These are phyloP conservation scores for Euphorbia peplus DNA, from an alignment of 345 rosid genomes.

Conservation along the genomic window DNA sequence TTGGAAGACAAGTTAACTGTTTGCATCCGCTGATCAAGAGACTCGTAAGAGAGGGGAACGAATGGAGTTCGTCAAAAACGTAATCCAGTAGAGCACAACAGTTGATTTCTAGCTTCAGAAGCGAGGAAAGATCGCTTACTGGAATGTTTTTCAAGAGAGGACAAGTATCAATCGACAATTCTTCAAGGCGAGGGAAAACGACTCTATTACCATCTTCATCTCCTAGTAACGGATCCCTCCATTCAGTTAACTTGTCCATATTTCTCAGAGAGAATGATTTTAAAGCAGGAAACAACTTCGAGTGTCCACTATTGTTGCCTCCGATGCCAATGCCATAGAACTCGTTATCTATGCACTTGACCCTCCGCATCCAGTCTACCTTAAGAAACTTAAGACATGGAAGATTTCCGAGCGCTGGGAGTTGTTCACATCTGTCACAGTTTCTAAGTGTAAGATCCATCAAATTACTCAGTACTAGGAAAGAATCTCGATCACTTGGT, in stretches of 20 bases:
- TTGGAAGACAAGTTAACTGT: slow-evolving; percentile 9
- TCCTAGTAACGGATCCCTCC: slow-evolving; percentile 1
- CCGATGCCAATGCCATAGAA: not conserved
- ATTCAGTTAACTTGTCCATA: slow-evolving; percentile 7
- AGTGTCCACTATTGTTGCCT: not conserved
- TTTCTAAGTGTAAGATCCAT: not conserved
- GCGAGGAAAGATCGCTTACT: not conserved
- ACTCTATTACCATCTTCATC: not conserved
- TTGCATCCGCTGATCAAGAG: not conserved
- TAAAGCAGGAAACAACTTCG: slow-evolving; percentile 12
- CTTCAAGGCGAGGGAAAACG: slow-evolving; percentile 17
- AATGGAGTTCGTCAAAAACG: not conserved
- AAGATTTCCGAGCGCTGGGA: slow-evolving; percentile 26
- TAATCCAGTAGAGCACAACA: not conserved
- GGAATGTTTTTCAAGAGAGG: slow-evolving; percentile 4
- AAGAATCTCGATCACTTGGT: not conserved
- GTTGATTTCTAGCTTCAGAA: not conserved
- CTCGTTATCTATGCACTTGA: slow-evolving; percentile 6
- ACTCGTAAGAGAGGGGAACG: slow-evolving; percentile 1
- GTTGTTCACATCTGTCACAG: slow-evolving; percentile 12
- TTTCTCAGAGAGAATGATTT: not conserved
- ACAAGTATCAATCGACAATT: not conserved
- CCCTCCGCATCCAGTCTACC: not conserved
- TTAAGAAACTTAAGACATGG: slow-evolving; percentile 9
- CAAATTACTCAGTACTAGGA: slow-evolving; percentile 2